Evolutionary conservation across 2,329 filamentous ascomycete genomes (phyloP).

Genomic region (Epichloe sp.): DNA sequence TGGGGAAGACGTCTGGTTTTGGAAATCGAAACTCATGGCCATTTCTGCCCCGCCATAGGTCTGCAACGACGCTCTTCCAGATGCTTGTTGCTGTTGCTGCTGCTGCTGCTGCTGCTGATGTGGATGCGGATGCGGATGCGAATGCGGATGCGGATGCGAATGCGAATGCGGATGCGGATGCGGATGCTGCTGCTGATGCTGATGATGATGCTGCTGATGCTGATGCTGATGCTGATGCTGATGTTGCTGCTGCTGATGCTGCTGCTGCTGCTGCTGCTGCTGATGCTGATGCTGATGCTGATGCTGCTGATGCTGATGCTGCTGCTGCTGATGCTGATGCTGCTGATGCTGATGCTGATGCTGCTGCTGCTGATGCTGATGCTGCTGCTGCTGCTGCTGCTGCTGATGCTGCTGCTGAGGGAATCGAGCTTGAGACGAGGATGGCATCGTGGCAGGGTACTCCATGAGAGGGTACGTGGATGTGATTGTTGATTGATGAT

Average conservation of each 20-base stretch:
- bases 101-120: fast-evolving
- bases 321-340: fast-evolving
- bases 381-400: no score
- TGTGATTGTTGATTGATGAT: neutral
- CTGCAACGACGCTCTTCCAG: no score
- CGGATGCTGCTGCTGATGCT: no score
- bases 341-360: fast-evolving
- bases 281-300: no score
- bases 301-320: fast-evolving
- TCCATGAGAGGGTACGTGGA: neutral
- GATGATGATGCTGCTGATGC: fast-evolving
- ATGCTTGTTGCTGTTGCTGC: neutral
- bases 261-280: fast-evolving
- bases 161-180: no score
- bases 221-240: no score
- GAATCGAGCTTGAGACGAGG: neutral
- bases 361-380: fast-evolving
- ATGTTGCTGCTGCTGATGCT: fast-evolving
- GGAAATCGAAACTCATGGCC: neutral
- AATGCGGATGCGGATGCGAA: no score
- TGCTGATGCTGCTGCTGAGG: no score
- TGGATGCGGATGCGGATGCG: no score
- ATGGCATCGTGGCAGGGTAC: neutral
- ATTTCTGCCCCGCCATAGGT: neutral
- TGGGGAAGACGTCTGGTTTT: neutral